Evolutionary conservation across 2,329 filamentous ascomycete species (phyloP), one percentile per base, ranked within the genome.

Genomic region (Pestalotiopsis sp.): DNA sequence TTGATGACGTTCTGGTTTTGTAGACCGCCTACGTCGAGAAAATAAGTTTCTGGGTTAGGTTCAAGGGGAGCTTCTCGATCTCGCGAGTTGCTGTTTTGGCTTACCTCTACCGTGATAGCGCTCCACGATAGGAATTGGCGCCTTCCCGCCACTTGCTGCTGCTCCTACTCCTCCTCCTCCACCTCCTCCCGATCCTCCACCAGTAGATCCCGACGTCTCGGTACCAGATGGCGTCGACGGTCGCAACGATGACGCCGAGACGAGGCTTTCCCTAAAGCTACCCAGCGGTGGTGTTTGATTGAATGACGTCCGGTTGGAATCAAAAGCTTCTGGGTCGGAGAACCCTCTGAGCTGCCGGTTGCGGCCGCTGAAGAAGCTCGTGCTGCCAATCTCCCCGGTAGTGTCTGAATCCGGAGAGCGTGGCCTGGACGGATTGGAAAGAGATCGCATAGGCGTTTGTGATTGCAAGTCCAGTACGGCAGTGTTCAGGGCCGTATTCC

Each of bases 401-500:
- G 31, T 27, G 11, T 49, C n/a, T 9, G 80, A 75, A 9, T 84
- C 80, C 1, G 73, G 74, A 25, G 79, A 78, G 2, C 72, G 69
- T 2, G 72, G 57, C 2, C 61, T 66, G 13, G 64, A 67, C 31
- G 66, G 41, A 27, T 71, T 70, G 14, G 73, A 70, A 38, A 72
- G 72, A 2, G 68, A 69, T 9, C 70, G 72, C 31, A 68, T 74
- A 31, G 75, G 74, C 17, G 75, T 69, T 25, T 78, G 79, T 7
- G 81, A 80, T 70, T 82, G 80, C 78, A 86, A 79, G 65, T 87
- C 85, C 57, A 87, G 75, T 4, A 88, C 72, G 2, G 82, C 82
- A 9, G 83, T 84, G 75, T 89, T 85, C 23, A 89, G 77, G 1
- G 82, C 82, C 13, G 82, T 85, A 74, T 87, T 87, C 73, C 87